phyloP scores from a whole-genome alignment of 139 green algal species.

The Chlamydomonas sp. region DNA sequence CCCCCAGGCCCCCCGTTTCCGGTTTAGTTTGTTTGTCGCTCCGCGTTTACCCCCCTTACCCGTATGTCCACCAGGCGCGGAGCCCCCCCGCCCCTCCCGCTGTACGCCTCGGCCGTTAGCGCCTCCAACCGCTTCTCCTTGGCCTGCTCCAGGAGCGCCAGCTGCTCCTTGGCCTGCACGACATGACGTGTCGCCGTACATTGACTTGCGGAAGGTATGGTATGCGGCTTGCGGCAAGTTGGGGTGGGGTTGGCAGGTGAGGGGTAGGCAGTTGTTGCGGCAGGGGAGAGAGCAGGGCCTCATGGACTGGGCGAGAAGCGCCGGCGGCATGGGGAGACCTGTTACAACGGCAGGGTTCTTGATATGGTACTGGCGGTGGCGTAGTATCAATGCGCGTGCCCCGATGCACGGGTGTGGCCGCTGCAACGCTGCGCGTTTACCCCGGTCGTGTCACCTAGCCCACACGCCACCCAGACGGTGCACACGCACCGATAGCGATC shows the following conservation, averaged over 20 bases:
- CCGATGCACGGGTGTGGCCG: too few species aligned
- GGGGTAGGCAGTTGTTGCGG: too few species aligned
- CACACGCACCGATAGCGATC: not conserved
- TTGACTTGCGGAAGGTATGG: not conserved
- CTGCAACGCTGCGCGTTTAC: too few species aligned
- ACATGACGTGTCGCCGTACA: not conserved
- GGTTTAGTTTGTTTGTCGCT: not conserved
- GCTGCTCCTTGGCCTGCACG: constrained; percentile 28
- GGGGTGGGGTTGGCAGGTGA: too few species aligned
- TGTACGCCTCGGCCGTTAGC: not conserved
- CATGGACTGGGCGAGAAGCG: too few species aligned
- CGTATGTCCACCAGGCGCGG: constrained; percentile 12
- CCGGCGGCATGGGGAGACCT: not conserved
- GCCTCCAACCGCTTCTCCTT: constrained; percentile 31
- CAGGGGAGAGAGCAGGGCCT: too few species aligned
- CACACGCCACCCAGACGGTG: too few species aligned
- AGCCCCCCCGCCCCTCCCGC: not conserved
- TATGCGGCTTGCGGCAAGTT: too few species aligned
- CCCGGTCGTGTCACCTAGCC: too few species aligned
- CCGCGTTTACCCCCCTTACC: constrained; percentile 8
- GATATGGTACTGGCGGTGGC: not conserved
- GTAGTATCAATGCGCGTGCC: too few species aligned
- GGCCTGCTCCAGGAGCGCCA: constrained; percentile 26
- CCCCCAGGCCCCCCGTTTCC: not conserved
- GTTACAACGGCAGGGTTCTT: not conserved